A percentile compares a stretch with the other conserved stretches of the same genome.
Conservation (phyloP, 1,284 basidiomycete species). For the Pisolithus thermaeus region DNA sequence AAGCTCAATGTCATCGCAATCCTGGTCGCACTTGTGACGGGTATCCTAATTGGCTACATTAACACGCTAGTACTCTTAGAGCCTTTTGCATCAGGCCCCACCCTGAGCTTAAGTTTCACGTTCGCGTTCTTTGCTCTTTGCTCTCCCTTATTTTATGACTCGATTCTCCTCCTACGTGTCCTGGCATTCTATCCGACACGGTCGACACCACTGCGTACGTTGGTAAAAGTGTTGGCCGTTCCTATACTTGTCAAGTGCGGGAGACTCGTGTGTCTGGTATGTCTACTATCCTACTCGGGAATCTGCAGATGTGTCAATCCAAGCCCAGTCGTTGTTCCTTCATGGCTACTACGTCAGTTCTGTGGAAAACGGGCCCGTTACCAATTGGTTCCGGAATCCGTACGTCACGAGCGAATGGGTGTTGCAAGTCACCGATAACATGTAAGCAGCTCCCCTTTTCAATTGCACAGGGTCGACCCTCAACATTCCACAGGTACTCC, state of each 20-base stretch:
- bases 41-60: not conserved
- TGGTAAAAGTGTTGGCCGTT: not conserved
- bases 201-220: not conserved
- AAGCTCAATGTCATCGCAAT: not conserved
- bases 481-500: not conserved
- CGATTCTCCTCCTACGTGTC: slow-evolving; percentile 1
- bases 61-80: not conserved
- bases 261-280: not conserved
- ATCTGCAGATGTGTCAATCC: not conserved
- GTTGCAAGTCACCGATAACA: not conserved
- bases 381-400: not conserved
- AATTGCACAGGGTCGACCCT: too few relatives aligned
- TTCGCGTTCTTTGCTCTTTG: not conserved
- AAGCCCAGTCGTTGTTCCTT: not conserved
- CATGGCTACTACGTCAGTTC: not conserved
- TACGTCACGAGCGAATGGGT: not conserved
- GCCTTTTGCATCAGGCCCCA: not conserved
- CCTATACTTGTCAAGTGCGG: not conserved
- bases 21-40: not conserved
- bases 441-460: not conserved
- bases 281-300: not conserved
- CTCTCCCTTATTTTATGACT: not conserved
- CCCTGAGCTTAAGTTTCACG: not conserved
- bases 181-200: not conserved
- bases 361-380: not conserved